Base-by-base conservation (phyloP, 805 yeast genomes). In the Yarrowia phangngaensis region DNA sequence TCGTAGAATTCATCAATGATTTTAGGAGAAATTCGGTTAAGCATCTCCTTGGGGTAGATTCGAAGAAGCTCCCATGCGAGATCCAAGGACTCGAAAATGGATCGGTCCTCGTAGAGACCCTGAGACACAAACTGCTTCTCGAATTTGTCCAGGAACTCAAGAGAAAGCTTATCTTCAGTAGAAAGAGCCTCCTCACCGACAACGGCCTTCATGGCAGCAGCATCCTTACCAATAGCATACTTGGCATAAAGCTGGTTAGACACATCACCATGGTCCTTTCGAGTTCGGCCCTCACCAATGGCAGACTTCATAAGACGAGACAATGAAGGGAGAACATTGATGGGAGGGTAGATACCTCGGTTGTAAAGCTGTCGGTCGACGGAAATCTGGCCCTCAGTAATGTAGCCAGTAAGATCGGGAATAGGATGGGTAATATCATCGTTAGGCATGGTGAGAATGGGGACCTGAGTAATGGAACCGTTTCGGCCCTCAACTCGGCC, bases 401-500 rank as follows among this genome's bases (percentile, higher is more conserved):
- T 92, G 70, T 94, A 92, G 60, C 99, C 99, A 33, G 99, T 92
- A 75, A 92, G 83, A 82, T 92, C 99, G 49, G 99, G 99, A 74
- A 92, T 92, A 62, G 99, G 99, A 73, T 92, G 99, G 58, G 97
- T 92, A 66, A 92, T 92, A 75, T 92, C 99, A 71, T 92, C 98
- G 76, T 92, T 92, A 59, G 99, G 99, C 99, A 92, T 94, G 57
- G 97, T 88, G 69, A 92, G 80, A 68, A 92, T 92, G 54, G 99
- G 99, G 67, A 92, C 85, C 74, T 92, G 99, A 36, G 99, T 92
- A 66, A 92, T 92, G 38, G 98, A 92, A 67, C 99, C 99, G 64
- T 92, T 92, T 74, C 98, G 84, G 58, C 99, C 99, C 73, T 92
- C 98, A 55, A 92, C 97, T 76, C 99, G 85, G 68, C 99, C 99